Base-by-base conservation (phyloP, 2,329 filamentous ascomycete genomes). In the Penicillium expansum region DNA sequence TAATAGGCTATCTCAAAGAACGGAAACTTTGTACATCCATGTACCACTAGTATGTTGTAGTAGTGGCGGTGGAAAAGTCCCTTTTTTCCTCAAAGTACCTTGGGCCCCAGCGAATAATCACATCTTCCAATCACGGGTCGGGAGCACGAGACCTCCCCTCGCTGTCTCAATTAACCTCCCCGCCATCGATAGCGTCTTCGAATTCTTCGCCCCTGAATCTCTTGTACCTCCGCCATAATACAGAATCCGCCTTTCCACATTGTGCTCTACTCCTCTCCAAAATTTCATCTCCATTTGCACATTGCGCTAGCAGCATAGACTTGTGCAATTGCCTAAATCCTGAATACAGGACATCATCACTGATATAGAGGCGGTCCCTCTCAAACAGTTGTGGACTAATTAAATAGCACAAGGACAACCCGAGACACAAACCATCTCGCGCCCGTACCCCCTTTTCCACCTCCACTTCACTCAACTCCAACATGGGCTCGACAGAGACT, bases 131-230 rank as follows among this genome's bases (percentile, higher is more conserved):
- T 67, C 63, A 62, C 58, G 65, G 69, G 44, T 57, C 57, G 57
- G 57, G 61, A 62, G 69, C 71, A 72, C 71, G 70, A 72, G 71
- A 72, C 71, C 70, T 67, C 48, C 55, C 45, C 48, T 56, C 50
- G 56, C 59, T 59, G 41, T 29, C 54, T 61, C 52, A 44, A 47
- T 49, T 55, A 29, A 56, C 52, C 55, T 56, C 54, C 54, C 54
- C 54, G 54, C 54, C 54, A 52, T 52, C 29, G 35, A 37, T 39
- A 54, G 32, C 16, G 22, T 32, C 39, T 37, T 37, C 20, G 29
- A 32, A 38, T 30, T 45, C 20, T 38, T 37, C 55, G 49, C 48
- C 51, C 50, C 51, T 55, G 48, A 42, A 33, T 44, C 41, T 61
- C 52, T 58, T 48, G 35, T 50, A 16, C 30, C n/a, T 22, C 41